These are phyloP conservation scores for Trichoderma sp. DNA, from an alignment of 2,329 filamentous ascomycete genomes.

Conservation along the genomic window DNA sequence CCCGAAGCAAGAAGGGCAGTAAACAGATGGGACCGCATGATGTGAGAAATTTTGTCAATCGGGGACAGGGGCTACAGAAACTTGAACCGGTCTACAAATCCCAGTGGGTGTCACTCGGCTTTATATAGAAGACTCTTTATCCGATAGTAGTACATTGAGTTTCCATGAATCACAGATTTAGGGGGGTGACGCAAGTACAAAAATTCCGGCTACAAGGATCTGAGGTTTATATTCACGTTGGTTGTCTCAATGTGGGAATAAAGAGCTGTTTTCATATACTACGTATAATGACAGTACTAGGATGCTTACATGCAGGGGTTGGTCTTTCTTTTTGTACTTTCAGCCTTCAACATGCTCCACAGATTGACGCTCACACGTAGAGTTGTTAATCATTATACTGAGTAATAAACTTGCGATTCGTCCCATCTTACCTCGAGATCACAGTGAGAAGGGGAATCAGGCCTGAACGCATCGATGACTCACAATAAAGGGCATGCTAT, in stretches of 20 bases:
- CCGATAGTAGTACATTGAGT: not conserved
- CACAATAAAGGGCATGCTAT: not conserved
- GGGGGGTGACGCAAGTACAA: not conserved
- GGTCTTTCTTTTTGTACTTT: not conserved
- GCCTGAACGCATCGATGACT: not conserved
- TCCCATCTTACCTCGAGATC: not conserved
- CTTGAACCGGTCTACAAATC: not conserved
- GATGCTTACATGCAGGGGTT: not conserved
- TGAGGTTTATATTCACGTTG: not conserved
- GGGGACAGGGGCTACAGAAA: not conserved
- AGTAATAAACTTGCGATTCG: not conserved
- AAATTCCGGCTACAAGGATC: not conserved
- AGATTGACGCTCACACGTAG: not conserved
- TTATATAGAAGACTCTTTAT: not conserved
- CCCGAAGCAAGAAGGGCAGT: slow-evolving; percentile 32
- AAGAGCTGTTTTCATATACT: not conserved
- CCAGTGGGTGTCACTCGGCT: not conserved
- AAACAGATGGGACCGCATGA: not conserved
- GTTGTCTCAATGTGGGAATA: not conserved
- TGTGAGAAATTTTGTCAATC: not conserved
- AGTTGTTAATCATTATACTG: too few species aligned
- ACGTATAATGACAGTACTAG: not conserved
- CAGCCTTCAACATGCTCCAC: not conserved
- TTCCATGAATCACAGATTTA: not conserved
- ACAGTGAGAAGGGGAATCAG: not conserved